Base-by-base conservation (phyloP, 2,329 filamentous ascomycete genomes). In the Fusarium zealandicum region DNA sequence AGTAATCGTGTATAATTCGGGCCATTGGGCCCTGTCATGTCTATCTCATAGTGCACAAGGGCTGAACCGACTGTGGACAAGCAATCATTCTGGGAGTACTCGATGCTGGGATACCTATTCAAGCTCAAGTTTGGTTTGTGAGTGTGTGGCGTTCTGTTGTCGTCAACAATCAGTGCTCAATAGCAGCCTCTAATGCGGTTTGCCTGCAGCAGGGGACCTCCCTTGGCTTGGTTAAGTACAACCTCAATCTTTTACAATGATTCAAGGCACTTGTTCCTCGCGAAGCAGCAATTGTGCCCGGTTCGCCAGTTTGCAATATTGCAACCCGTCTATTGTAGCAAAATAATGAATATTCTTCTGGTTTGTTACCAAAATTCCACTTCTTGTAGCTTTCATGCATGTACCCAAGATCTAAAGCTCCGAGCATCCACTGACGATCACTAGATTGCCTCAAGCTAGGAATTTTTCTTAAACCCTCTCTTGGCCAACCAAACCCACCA, bases 401-500 rank as follows among this genome's bases (percentile, higher is more conserved):
- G 9, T 30, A 30, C 27, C 14, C 10, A 36, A 32, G 37, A 55
- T 16, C 13, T 20, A 44, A 27, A 59, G 30, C 44, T 30, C 18
- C 16, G 33, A 28, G 45, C 28, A 43, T 54, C 58, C 42, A 61
- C 59, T 51, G 45, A 35, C 28, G 32, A 62, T 55, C 49, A 30
- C 22, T 46, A 32, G 38, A 45, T 56, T 55, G 41, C 54, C 49
- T 62, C 49, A 44, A 61, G 30, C 51, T 41, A 54, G 54, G 47
- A 59, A 56, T 59, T 61, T 59, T 62, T 40, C 22, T 46, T 46
- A 59, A 63, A 44, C 50, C 59, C 59, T 59, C 45, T 55, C 48
- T 35, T 42, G 12, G 16, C 27, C 43, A 46, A 14, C 58, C 58
- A 59, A 59, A 39, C 38, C 30, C 41, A 51, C 16, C 45, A 48